A percentile compares a stretch with the other conserved stretches of the same genome.
Evolutionary conservation across 78 protist genomes (phyloP).

Genomic region (Cyanophora paradoxa): DNA sequence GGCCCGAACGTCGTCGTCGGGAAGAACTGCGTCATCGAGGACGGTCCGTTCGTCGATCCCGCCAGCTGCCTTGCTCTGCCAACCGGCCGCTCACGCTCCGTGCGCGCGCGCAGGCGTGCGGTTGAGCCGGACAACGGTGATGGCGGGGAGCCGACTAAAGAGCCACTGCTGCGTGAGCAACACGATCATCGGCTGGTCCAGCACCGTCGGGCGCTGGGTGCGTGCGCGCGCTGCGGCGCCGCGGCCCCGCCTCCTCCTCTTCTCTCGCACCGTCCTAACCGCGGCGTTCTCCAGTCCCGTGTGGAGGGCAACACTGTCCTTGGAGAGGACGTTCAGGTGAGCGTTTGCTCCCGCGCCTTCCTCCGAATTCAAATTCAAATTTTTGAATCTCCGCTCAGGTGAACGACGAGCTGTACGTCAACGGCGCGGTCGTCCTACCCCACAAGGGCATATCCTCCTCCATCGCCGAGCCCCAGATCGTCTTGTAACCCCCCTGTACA

Average conservation of each 20-base stretch:
- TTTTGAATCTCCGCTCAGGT: no score
- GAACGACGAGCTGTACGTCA: slow-evolving; percentile 78
- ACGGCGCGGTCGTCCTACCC: slow-evolving; percentile 79
- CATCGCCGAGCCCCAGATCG: slow-evolving; percentile 58
- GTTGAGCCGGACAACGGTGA: slow-evolving; percentile 37
- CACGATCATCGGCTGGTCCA: slow-evolving; percentile 87
- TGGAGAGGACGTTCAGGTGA: slow-evolving; percentile 81
- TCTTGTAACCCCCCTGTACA: slow-evolving; percentile 52
- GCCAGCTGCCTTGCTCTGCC: background rate
- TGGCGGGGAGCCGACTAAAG: slow-evolving; percentile 53
- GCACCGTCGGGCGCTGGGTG: slow-evolving; percentile 73
- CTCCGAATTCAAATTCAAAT: no score
- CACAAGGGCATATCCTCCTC: slow-evolving; percentile 68
- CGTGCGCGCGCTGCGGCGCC: no score
- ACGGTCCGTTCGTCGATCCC: background rate
- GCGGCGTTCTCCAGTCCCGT: no score
- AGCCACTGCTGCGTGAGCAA: slow-evolving; percentile 43
- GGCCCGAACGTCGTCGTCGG: slow-evolving; percentile 87
- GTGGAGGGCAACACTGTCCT: slow-evolving; percentile 72
- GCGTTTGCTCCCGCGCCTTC: no score
- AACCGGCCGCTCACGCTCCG: no score
- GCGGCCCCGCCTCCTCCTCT: no score
- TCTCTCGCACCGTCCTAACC: no score
- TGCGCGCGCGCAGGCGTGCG: slow-evolving; percentile 54
- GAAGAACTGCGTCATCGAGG: slow-evolving; percentile 60